phyloP scores from a whole-genome alignment of 306 rosid genomes.

The Astragalus glycyphyllos region DNA sequence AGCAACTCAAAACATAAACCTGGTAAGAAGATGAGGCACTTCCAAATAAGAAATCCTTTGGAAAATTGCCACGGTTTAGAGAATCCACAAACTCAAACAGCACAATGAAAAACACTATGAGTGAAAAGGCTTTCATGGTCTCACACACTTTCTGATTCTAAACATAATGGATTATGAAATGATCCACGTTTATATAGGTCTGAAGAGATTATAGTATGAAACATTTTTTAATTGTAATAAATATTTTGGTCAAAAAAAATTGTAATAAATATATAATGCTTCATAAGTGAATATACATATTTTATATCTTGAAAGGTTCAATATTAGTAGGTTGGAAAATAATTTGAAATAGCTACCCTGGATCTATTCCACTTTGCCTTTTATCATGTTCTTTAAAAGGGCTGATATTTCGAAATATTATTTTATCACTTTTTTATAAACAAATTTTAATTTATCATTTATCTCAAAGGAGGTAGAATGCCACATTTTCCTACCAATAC shows the following conservation, averaged over 20 bases:
- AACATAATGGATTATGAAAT: neutral
- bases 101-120: constrained; percentile 10
- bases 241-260: too few species aligned
- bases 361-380: constrained; percentile 39
- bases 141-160: constrained; percentile 25
- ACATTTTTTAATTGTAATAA: constrained; percentile 9
- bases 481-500: constrained; percentile 19
- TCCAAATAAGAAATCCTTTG: constrained; percentile 53
- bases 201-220: neutral
- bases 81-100: constrained; percentile 36
- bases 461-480: neutral
- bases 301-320: constrained; percentile 22
- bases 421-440: neutral
- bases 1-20: constrained; percentile 38
- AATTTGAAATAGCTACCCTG: constrained; percentile 6
- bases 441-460: constrained; percentile 2
- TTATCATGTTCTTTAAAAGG: constrained; percentile 39
- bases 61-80: constrained; percentile 47
- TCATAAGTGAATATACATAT: neutral
- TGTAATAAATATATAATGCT: neutral
- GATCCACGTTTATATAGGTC: constrained; percentile 31
- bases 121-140: constrained; percentile 34
- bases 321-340: neutral
- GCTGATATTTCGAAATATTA: neutral
- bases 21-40: constrained; percentile 57